Conservation (phyloP, 768 basidiomycete genomes). For the Austroboletus eburneus region DNA sequence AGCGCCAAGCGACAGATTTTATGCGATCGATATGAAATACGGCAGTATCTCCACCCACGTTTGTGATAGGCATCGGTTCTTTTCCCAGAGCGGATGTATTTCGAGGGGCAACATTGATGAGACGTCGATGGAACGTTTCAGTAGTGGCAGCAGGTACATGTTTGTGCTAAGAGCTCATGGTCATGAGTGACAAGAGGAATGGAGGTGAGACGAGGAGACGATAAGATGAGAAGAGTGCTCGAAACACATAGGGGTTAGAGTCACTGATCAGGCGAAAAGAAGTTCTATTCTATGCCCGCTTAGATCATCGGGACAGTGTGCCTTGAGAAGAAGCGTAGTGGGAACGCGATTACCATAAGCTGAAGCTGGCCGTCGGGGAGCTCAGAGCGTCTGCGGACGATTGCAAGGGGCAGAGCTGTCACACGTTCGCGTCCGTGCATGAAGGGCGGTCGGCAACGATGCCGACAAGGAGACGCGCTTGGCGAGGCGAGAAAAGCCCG, state of each 20-base stretch:
- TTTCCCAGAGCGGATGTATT: constrained; percentile 8
- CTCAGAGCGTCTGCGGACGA: too few species aligned
- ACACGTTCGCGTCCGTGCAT: too few species aligned
- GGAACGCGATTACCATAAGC: too few species aligned
- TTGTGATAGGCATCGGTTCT: constrained; percentile 4
- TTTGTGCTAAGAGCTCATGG: neutral
- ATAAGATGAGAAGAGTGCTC: too few species aligned
- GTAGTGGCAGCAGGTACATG: neutral
- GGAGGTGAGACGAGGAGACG: neutral
- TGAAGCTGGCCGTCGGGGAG: too few species aligned
- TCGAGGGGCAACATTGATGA: neutral
- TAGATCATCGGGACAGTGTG: too few species aligned
- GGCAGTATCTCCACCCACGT: constrained; percentile 9
- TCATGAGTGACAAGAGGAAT: too few species aligned
- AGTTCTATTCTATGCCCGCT: too few species aligned
- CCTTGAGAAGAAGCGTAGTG: too few species aligned
- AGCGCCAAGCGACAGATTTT: constrained; percentile 1
- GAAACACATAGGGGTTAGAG: too few species aligned
- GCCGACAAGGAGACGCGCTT: constrained; percentile 10
- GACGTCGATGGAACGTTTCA: constrained; percentile 3
- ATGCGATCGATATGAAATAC: constrained; percentile 1
- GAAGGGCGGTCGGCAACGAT: constrained; percentile 6
- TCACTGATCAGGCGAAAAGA: too few species aligned
- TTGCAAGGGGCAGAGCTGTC: too few species aligned
- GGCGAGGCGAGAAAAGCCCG: constrained; percentile 6